These are phyloP conservation scores for Xylaria sp. DNA, from an alignment of 2,329 filamentous ascomycete species.

Conservation along the genomic window DNA sequence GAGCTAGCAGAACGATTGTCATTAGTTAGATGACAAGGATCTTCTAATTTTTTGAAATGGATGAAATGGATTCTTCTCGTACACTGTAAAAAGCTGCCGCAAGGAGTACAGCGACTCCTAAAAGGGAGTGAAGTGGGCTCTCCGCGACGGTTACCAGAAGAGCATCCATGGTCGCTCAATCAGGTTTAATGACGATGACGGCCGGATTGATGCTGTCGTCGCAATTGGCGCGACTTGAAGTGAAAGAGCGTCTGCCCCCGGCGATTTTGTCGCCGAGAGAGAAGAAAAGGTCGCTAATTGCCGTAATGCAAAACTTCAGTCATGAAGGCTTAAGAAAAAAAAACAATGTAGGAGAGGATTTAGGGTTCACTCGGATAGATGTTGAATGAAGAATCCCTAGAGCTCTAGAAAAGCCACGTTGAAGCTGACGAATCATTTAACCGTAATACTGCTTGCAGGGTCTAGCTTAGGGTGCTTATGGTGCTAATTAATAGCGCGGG, in stretches of 20 bases:
- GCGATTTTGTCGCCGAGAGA: conserved; percentile 35
- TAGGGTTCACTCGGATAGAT: neutral
- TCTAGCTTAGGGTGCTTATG: conserved; percentile 5
- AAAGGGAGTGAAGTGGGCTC: conserved; percentile 55
- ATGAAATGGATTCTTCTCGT: conserved; percentile 38
- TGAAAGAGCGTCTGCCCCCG: conserved; percentile 25
- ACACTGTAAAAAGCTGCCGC: conserved; percentile 54
- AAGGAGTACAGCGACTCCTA: conserved; percentile 51
- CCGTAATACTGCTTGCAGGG: conserved; percentile 18
- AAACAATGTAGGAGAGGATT: neutral
- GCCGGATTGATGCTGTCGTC: conserved; percentile 8
- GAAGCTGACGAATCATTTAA: conserved; percentile 36
- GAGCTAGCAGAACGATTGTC: conserved; percentile 57
- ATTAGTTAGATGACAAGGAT: conserved; percentile 29
- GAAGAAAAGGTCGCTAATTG: neutral
- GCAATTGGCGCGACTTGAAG: conserved; percentile 16
- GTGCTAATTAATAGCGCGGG: conserved; percentile 1
- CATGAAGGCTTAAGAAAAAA: neutral
- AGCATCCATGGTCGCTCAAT: conserved; percentile 38
- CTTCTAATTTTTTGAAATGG: neutral
- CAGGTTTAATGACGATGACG: conserved; percentile 1
- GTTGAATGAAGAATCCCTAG: neutral
- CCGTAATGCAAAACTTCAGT: neutral
- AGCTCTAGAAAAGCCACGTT: conserved; percentile 38
- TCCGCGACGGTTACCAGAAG: conserved; percentile 46